phyloP scores from a whole-genome alignment of 176 grass and related monocot genomes.

The Thinopyrum elongatum region DNA sequence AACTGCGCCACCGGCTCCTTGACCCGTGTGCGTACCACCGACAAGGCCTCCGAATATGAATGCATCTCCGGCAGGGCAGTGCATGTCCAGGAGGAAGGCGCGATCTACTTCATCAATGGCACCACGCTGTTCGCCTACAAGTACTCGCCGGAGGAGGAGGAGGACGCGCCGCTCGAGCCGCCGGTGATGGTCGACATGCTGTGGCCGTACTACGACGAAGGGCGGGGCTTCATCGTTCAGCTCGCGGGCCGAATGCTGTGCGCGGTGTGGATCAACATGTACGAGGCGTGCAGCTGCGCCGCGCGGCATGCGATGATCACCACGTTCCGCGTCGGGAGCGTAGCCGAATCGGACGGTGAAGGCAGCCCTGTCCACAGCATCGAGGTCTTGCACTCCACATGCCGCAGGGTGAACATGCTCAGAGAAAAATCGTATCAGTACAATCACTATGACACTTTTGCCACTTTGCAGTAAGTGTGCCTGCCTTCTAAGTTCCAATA shows the following conservation, averaged over 20 bases:
- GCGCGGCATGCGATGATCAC: neutral
- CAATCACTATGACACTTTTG: neutral
- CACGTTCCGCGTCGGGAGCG: neutral
- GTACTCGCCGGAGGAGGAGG: neutral
- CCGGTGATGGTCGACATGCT: neutral
- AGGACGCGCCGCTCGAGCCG: neutral
- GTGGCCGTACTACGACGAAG: neutral
- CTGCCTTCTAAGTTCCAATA: neutral
- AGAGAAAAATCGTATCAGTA: neutral
- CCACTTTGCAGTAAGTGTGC: neutral
- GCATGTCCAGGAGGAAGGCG: neutral
- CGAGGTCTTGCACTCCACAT: neutral
- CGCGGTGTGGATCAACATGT: slow-evolving; percentile 2
- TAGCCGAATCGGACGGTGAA: neutral
- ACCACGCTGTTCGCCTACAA: neutral
- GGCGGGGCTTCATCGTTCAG: neutral
- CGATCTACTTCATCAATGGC: neutral
- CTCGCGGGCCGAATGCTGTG: neutral
- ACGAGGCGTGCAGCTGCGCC: neutral
- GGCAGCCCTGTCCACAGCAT: neutral
- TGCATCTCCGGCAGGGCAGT: neutral
- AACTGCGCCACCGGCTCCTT: neutral
- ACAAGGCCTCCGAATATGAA: neutral
- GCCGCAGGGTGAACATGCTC: neutral
- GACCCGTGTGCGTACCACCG: neutral